Percentiles rank a stretch among this genome's conserved stretches.
Evolutionary conservation across 805 yeast genomes (phyloP).

Genomic region (Saitoella complicata): DNA sequence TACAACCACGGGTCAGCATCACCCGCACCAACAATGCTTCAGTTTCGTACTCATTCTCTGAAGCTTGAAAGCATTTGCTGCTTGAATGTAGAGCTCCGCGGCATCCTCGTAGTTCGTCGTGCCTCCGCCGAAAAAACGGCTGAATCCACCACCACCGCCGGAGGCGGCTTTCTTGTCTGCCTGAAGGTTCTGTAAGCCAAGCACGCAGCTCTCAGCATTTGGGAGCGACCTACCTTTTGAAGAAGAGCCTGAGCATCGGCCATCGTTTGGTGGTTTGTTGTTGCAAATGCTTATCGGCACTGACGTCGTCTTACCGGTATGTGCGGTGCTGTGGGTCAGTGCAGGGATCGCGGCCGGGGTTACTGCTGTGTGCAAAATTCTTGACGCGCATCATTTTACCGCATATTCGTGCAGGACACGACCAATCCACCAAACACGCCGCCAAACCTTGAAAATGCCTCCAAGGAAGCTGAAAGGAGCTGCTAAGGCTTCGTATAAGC

Average conservation of each 20-base stretch:
- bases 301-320: too few relatives aligned
- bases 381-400: too few relatives aligned
- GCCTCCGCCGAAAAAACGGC: slow-evolving; percentile 37
- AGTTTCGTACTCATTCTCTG: slow-evolving; percentile 35
- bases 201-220: neutral
- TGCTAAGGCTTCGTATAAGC: too few relatives aligned
- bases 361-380: too few relatives aligned
- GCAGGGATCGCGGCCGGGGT: too few relatives aligned
- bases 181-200: slow-evolving; percentile 18
- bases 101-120: slow-evolving; percentile 68
- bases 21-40: neutral
- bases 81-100: slow-evolving; percentile 74
- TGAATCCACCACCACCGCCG: slow-evolving; percentile 28
- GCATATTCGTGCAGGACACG: too few relatives aligned
- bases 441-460: too few relatives aligned
- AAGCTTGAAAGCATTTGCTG: slow-evolving; percentile 77
- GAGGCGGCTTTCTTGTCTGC: slow-evolving; percentile 40
- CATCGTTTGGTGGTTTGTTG: slow-evolving; percentile 12
- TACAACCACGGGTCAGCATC: slow-evolving; percentile 2
- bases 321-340: too few relatives aligned
- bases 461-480: too few relatives aligned
- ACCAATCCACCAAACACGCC: too few relatives aligned
- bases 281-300: too few relatives aligned
- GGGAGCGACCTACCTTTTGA: slow-evolving; percentile 7
- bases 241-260: slow-evolving; percentile 8